Conservation (phyloP, 345 rosid species). For the Triadica sebifera region DNA sequence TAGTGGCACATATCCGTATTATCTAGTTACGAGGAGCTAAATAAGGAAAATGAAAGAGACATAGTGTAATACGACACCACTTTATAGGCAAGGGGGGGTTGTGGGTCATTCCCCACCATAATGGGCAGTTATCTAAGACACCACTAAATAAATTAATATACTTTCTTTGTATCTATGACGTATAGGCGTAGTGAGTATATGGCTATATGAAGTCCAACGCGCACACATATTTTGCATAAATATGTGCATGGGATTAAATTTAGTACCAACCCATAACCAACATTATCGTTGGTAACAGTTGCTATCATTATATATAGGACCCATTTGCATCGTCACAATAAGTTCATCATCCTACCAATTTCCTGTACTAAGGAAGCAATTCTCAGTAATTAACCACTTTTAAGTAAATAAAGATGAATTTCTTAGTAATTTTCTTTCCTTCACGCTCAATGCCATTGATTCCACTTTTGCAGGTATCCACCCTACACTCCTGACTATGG, state of each 20-base stretch:
- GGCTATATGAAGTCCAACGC: background rate
- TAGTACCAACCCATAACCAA: background rate
- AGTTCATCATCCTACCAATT: constrained; percentile 3
- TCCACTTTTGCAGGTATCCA: constrained; percentile 53
- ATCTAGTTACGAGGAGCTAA: constrained; percentile 7
- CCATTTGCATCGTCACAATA: background rate
- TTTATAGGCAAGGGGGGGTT: background rate
- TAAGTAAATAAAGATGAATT: background rate
- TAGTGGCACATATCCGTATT: background rate
- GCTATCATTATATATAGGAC: constrained; percentile 30
- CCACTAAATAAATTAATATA: background rate
- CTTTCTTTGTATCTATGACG: background rate
- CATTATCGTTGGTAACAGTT: constrained; percentile 15
- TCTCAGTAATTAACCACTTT: background rate
- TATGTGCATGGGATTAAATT: background rate
- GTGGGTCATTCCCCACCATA: constrained; percentile 8
- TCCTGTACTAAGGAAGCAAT: constrained; percentile 14
- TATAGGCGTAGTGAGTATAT: background rate
- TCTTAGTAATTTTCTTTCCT: too few species aligned
- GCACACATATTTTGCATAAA: background rate
- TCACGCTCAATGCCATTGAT: too few species aligned
- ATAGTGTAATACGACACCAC: background rate
- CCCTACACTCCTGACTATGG: constrained; percentile 69
- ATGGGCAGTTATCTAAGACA: background rate
- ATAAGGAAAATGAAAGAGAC: constrained; percentile 2